phyloP scores from a whole-genome alignment of 2,329 filamentous ascomycete genomes.

The Immersiporthe knoxdaviesiana region DNA sequence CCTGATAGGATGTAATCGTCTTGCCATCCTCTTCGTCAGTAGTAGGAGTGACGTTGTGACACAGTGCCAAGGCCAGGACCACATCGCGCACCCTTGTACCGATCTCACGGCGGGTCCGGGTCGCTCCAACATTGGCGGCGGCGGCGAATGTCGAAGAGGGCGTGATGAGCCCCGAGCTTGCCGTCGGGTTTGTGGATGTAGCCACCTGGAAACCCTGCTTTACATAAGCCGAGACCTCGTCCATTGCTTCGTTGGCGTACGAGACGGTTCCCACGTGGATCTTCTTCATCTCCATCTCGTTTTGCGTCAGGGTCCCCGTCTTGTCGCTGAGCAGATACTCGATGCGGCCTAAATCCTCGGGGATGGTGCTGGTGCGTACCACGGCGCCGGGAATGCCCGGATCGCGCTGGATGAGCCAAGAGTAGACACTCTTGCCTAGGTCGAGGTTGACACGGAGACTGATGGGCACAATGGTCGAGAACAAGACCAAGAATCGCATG shows the following conservation, averaged over 20 bases:
- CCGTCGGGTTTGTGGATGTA: slow-evolving; percentile 48
- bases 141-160: slow-evolving; percentile 72
- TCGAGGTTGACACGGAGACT: slow-evolving; percentile 95
- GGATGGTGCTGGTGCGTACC: slow-evolving; percentile 95
- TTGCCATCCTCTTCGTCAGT: slow-evolving; percentile 81
- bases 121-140: slow-evolving; percentile 65
- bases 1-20: slow-evolving; percentile 84
- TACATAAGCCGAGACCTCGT: slow-evolving; percentile 87
- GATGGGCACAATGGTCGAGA: slow-evolving; percentile 99
- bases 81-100: slow-evolving; percentile 91
- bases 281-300: slow-evolving; percentile 99
- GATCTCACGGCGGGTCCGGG: slow-evolving; percentile 88
- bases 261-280: slow-evolving; percentile 98
- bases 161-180: slow-evolving; percentile 65
- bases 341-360: slow-evolving; percentile 91
- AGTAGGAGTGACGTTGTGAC: slow-evolving; percentile 96
- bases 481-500: slow-evolving; percentile 95
- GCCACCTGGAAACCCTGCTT: slow-evolving; percentile 75
- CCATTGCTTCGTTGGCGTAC: slow-evolving; percentile 98
- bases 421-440: slow-evolving; percentile 95
- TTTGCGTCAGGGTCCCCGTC: slow-evolving; percentile 96
- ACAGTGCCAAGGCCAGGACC: slow-evolving; percentile 87
- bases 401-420: slow-evolving; percentile 92
- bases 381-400: slow-evolving; percentile 88
- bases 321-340: slow-evolving; percentile 97